phyloP scores from a whole-genome alignment of 202 grass and related monocot species.

The Elaeis oleifera region DNA sequence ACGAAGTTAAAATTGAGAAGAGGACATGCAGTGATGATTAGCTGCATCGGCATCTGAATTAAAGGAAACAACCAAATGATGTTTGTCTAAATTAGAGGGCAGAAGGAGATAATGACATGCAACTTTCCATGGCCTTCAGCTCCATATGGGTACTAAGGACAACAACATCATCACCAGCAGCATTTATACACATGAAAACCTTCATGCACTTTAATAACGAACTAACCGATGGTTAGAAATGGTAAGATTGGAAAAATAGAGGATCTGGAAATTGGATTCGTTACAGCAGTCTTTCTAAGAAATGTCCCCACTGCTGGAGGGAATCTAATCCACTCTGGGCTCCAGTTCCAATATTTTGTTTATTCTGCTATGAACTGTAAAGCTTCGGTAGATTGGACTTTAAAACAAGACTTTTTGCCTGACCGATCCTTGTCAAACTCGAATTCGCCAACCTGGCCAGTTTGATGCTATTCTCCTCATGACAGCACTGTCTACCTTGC shows the following conservation, averaged over 20 bases:
- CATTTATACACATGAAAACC: background rate
- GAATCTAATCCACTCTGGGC: slow-evolving; percentile 10
- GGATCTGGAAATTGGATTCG: background rate
- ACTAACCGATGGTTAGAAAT: too few species aligned
- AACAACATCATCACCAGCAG: background rate
- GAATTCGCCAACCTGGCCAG: background rate
- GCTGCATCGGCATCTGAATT: background rate
- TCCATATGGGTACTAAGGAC: background rate
- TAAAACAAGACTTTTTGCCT: background rate
- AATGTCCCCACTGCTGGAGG: background rate
- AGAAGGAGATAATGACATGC: background rate
- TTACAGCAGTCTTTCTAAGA: background rate
- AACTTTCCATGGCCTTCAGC: background rate
- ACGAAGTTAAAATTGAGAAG: background rate
- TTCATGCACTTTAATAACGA: background rate
- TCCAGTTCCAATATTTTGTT: background rate
- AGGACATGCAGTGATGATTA: background rate
- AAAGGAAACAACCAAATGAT: slow-evolving; percentile 4
- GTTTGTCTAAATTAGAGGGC: background rate
- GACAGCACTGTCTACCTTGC: background rate
- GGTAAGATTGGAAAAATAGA: background rate
- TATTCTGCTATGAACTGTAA: background rate
- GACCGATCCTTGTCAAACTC: background rate
- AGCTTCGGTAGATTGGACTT: background rate
- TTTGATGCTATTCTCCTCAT: slow-evolving; percentile 6